Conservation (phyloP, 345 rosid genomes). For the Iberis pinnata region DNA sequence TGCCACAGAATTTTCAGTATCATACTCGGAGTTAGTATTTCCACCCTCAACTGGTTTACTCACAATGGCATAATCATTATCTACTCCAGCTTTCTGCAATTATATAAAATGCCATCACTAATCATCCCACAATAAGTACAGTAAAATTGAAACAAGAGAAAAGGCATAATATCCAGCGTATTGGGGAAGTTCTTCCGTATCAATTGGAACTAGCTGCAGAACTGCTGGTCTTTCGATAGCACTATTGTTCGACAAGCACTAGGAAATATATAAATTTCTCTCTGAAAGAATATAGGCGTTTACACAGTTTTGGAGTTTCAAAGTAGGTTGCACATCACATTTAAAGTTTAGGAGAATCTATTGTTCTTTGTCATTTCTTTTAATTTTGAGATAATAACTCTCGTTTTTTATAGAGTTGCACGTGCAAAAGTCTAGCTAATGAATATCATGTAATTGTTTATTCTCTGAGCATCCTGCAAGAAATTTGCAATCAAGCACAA, state of each 20-base stretch:
- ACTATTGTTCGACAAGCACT: slow-evolving; percentile 4
- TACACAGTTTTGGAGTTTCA: not conserved
- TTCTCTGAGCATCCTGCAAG: slow-evolving; percentile 9
- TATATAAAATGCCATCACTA: slow-evolving; percentile 15
- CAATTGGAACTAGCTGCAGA: slow-evolving; percentile 7
- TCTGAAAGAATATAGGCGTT: not conserved
- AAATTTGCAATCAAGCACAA: slow-evolving; percentile 3
- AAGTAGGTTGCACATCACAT: slow-evolving; percentile 10
- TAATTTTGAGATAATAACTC: not conserved
- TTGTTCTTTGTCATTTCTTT: slow-evolving; percentile 12
- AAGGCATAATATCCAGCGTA: not conserved
- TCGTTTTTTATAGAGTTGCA: not conserved
- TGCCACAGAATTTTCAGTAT: slow-evolving; percentile 49
- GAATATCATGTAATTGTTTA: not conserved
- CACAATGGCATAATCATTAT: slow-evolving; percentile 68
- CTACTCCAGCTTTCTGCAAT: slow-evolving; percentile 59
- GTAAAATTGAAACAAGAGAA: slow-evolving; percentile 8
- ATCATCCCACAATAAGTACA: slow-evolving; percentile 2
- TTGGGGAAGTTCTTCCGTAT: not conserved
- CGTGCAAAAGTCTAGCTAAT: slow-evolving; percentile 11
- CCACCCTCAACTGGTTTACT: slow-evolving; percentile 73
- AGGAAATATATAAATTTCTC: not conserved
- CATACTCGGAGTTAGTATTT: slow-evolving; percentile 55
- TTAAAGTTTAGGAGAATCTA: slow-evolving; percentile 2
- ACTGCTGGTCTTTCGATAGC: not conserved